Percentiles rank a stretch among this genome's conserved stretches.
Conservation (phyloP, 306 rosid species). For the Psophocarpus tetragonolobus region DNA sequence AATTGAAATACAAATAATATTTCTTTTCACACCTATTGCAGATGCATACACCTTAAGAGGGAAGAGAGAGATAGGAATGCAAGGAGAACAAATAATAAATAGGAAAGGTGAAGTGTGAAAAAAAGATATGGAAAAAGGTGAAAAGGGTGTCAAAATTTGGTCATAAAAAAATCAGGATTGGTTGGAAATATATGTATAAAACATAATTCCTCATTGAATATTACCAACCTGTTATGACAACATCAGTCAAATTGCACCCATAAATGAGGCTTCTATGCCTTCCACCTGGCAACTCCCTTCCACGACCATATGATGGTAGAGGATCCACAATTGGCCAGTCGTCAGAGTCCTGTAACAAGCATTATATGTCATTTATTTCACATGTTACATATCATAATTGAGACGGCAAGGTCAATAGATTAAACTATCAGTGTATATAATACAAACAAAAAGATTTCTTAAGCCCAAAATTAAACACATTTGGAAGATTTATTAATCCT, state of each 20-base stretch:
- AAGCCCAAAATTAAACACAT: neutral
- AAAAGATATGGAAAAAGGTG: neutral
- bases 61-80: neutral
- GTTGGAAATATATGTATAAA: constrained; percentile 19
- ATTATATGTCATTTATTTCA: constrained; percentile 29
- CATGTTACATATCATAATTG: constrained; percentile 4
- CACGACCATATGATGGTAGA: constrained; percentile 87
- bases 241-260: constrained; percentile 74
- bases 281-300: constrained; percentile 83
- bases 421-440: constrained; percentile 6
- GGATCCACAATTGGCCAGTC: constrained; percentile 82
- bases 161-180: neutral
- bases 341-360: constrained; percentile 50
- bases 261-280: constrained; percentile 76
- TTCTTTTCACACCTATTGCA: neutral
- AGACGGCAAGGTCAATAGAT: constrained; percentile 18
- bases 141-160: neutral
- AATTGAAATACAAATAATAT: neutral
- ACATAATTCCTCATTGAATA: constrained; percentile 1
- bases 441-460: constrained; percentile 3
- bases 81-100: neutral
- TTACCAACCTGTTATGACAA: constrained; percentile 68
- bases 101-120: neutral
- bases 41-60: neutral
- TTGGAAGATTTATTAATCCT: neutral